Percentiles rank a stretch among this genome's conserved stretches.
phyloP scores from a whole-genome alignment of 2,329 filamentous ascomycete species.

The Stemphylium beticola region DNA sequence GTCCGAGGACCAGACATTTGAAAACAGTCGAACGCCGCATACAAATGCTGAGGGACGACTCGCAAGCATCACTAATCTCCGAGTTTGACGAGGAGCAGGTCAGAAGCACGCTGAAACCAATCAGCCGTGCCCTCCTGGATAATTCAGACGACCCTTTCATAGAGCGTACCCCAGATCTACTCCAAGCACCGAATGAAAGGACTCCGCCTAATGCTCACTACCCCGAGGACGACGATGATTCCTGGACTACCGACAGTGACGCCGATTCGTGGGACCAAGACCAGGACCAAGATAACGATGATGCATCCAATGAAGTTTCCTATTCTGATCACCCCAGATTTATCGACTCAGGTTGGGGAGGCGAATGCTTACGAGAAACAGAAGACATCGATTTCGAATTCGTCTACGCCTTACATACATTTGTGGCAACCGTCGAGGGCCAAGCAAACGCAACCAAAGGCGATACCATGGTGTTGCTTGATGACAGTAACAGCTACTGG shows the following conservation, averaged over 20 bases:
- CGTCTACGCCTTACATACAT: slow-evolving; percentile 97
- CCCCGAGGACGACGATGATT: slow-evolving; percentile 26
- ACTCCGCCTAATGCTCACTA: slow-evolving; percentile 7
- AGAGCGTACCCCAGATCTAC: slow-evolving; percentile 1
- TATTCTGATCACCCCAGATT: slow-evolving; percentile 65
- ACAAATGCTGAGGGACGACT: slow-evolving; percentile 36
- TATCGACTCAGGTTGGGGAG: slow-evolving; percentile 75
- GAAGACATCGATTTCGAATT: slow-evolving; percentile 99
- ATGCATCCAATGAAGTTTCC: slow-evolving; percentile 68
- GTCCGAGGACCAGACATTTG: slow-evolving; percentile 31
- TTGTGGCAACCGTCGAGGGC: slow-evolving; percentile 95
- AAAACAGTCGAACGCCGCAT: slow-evolving; percentile 27
- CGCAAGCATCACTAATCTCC: slow-evolving; percentile 39
- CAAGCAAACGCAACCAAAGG: slow-evolving; percentile 98
- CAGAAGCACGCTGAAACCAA: slow-evolving; percentile 50
- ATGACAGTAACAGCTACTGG: slow-evolving; percentile 99
- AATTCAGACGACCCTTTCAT: slow-evolving; percentile 22
- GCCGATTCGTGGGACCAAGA: slow-evolving; percentile 46
- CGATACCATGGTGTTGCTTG: slow-evolving; percentile 96
- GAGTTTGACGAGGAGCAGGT: slow-evolving; percentile 46
- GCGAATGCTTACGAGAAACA: slow-evolving; percentile 86
- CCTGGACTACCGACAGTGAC: slow-evolving; percentile 49
- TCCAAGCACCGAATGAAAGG: slow-evolving; percentile 17
- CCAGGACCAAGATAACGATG: slow-evolving; percentile 49
- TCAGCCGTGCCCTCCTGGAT: slow-evolving; percentile 47